Conservation (phyloP, 2,329 filamentous ascomycete species). For the Dactylonectria macrodidyma region DNA sequence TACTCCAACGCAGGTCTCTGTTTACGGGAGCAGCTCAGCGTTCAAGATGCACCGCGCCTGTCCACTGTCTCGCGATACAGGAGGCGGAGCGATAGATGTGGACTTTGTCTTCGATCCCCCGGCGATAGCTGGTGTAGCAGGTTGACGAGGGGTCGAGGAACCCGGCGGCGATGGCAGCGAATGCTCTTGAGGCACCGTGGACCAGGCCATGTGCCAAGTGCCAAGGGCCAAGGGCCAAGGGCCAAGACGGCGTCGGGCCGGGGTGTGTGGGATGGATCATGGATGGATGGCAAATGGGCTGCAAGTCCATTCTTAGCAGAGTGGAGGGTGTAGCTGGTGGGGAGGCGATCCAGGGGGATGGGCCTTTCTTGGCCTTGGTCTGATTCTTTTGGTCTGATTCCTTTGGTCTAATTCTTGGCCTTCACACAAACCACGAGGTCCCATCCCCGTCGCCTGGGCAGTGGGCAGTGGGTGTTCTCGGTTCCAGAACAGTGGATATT, state of each 20-base stretch:
- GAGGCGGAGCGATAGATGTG: not conserved
- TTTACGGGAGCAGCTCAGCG: not conserved
- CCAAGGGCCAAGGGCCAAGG: constrained; percentile 13
- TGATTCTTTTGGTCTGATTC: not conserved
- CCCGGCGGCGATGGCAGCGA: not conserved
- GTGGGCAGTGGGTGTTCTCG: not conserved
- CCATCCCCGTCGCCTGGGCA: not conserved
- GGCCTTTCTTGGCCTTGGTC: not conserved
- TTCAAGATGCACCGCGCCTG: not conserved
- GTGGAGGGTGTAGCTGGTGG: too few relatives aligned
- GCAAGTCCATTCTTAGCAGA: not conserved
- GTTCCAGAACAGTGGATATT: too few relatives aligned
- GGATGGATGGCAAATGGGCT: not conserved
- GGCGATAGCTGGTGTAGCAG: not conserved
- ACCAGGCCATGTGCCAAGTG: not conserved
- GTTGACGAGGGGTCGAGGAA: not conserved
- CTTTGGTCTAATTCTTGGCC: too few relatives aligned
- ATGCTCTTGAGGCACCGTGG: not conserved
- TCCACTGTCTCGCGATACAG: too few relatives aligned
- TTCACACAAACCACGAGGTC: too few relatives aligned
- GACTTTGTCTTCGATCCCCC: not conserved
- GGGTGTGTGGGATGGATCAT: not conserved
- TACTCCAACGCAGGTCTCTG: not conserved
- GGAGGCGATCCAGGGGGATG: not conserved
- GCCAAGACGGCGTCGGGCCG: constrained; percentile 10